Evolutionary conservation across 1,139 yeast species (phyloP).

Genomic region (Saccharomyces pastorianus): DNA sequence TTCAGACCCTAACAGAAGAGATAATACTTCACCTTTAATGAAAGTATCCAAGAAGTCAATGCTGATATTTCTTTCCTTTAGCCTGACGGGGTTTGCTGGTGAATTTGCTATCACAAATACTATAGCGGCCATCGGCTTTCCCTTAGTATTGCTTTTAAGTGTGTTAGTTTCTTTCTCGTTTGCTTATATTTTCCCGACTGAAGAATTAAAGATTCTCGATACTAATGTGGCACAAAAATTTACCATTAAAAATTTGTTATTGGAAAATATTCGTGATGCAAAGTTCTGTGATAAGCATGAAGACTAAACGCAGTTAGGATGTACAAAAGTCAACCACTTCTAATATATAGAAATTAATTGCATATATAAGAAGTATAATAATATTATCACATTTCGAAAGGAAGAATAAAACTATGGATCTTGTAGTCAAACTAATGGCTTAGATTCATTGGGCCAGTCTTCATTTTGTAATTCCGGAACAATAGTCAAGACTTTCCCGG

Average conservation of each 20-base stretch:
- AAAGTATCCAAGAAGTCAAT: slow-evolving; percentile 40
- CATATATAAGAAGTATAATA: not conserved
- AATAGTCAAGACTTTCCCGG: slow-evolving; percentile 55
- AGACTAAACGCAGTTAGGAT: not conserved
- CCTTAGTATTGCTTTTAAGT: slow-evolving; percentile 72
- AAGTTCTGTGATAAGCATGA: not conserved
- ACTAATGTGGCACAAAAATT: slow-evolving; percentile 36
- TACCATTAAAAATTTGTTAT: slow-evolving; percentile 32
- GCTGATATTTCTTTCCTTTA: slow-evolving; percentile 50
- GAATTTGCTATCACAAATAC: slow-evolving; percentile 85
- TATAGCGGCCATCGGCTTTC: slow-evolving; percentile 90
- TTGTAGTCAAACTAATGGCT: slow-evolving; percentile 2
- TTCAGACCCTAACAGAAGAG: slow-evolving; percentile 42
- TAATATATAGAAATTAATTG: not conserved
- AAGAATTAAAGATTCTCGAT: slow-evolving; percentile 58
- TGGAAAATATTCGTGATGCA: slow-evolving; percentile 15
- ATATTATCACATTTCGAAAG: not conserved
- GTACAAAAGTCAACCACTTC: not conserved
- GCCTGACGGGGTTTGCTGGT: slow-evolving; percentile 60
- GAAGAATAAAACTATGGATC: not conserved
- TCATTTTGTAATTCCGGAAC: slow-evolving; percentile 55
- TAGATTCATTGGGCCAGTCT: slow-evolving; percentile 19
- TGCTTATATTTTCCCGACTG: slow-evolving; percentile 53
- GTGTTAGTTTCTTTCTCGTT: slow-evolving; percentile 49
- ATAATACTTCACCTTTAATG: slow-evolving; percentile 31